Base-by-base conservation (phyloP, 345 rosid species). In the Pelargonium nanum region DNA sequence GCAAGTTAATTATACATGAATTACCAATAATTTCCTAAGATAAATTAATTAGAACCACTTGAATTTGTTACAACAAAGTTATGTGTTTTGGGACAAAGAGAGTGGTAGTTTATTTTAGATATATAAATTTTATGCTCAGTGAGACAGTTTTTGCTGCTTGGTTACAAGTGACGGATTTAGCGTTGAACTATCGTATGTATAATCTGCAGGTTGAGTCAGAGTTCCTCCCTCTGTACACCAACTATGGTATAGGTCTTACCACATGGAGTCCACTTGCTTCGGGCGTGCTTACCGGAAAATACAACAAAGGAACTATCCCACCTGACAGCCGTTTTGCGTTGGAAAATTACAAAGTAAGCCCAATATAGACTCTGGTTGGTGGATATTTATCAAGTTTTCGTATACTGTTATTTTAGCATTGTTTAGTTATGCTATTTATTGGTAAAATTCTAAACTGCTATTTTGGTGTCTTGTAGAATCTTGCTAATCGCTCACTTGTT, bases 241-340 rank as follows among this genome's bases (percentile, higher is more conserved):
- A 85, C 67, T 81, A 89, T 79, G 97, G 96, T 70, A 58, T 93
- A 53, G 99, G 99, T 67, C 89, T 93, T 24, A 85, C 99, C 20
- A 93, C 97, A 5, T 93, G 99, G 99, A 93, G 99, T 62, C 99
- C 99, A 50, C 96, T 93, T 53, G 89, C 99, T 32, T 89, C 97
- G 2, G 97, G 99, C 50, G 99, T 93, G 59, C 97, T 93, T 74
- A 85, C 96, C 67, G 99, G 99, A 62, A 93, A 93, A 59, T 89
- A 93, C 78, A 81, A 74, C 82, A 89, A 85, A 76, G 97, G 99
- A 67, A 59, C 59, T 22, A 75, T 93, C 70, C 99, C 99, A 21
- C 61, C 92, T 15, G 97, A 93, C 66, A 93, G 99, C 32, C 83
- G 96, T 50, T 93, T 93, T 69, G 91, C 97, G 10, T 74, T 93